Base-by-base conservation (phyloP, 2,329 filamentous ascomycete genomes). In the Exophiala sideris region DNA sequence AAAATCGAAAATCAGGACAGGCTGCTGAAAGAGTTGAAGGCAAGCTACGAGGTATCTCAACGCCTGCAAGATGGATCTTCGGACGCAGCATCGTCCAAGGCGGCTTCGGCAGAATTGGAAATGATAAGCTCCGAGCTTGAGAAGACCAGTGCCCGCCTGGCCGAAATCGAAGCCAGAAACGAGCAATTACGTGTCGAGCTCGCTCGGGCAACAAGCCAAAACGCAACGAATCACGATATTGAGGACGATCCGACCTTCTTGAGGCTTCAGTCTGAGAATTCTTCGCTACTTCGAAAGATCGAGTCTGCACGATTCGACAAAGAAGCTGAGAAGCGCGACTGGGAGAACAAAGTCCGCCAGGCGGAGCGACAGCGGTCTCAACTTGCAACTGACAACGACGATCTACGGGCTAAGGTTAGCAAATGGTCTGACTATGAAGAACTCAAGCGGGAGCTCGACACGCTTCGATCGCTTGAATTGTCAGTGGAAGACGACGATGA, bases 341-440 rank as follows among this genome's bases (percentile, higher is more conserved):
- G 90, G 49, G 89, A 96, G 64, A 78, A 79, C 5, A 90, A 85
- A 64, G 71, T 95, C 45, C 85, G 89, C 54, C 81, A 83, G n/a
- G 75, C 91, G 12, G 91, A 96, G 71, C 80, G 92, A 58, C 88
- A 95, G 66, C 81, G 87, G 52, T 79, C 80, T 7, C 81, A 87
- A 54, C 74, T 95, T 14, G 86, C 86, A 65, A 83, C 88, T 32
- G 94, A 97, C 68, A 86, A 89, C 60, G 91, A 96, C 56, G 77
- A 80, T 21, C 76, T 97, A 52, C 89, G 87, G 66, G 76, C 79
- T 35, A 96, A 94, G 73, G 82, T 97, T 3, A 85, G 90, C 59
- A 95, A 88, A 68, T 95, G 89, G 84, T 84, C 84, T 62, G 94
- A 99, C 69, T 99, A 99, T 68, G 91, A 97, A 33, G 92, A 97